Percentiles rank a stretch among this genome's conserved stretches.
Conservation (phyloP, 106 monocot species). For the Dendrobium officinale region DNA sequence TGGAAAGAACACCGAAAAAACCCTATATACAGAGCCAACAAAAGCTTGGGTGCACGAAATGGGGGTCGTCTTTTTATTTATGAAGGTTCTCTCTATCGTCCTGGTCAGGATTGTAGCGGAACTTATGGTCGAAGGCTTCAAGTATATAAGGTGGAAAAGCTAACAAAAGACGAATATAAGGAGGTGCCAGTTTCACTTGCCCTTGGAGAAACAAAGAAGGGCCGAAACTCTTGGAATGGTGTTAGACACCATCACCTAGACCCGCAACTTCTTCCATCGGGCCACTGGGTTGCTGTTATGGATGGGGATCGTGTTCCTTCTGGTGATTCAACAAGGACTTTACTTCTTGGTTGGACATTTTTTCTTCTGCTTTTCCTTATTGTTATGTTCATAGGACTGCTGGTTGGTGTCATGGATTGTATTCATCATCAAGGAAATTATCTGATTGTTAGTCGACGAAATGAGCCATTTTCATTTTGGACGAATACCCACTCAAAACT, state of each 20-base stretch:
- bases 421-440: conserved; percentile 10
- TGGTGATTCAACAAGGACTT: conserved; percentile 32
- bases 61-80: conserved; percentile 45
- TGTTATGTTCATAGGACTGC: conserved; percentile 18
- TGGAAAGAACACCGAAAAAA: conserved; percentile 43
- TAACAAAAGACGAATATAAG: conserved; percentile 30
- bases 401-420: conserved; percentile 28
- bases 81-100: conserved; percentile 34
- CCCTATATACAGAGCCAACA: conserved; percentile 41
- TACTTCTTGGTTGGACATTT: conserved; percentile 29
- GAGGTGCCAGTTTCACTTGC: conserved; percentile 32
- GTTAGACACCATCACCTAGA: conserved; percentile 45
- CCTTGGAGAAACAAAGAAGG: conserved; percentile 32
- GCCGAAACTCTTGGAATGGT: conserved; percentile 53
- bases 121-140: conserved; percentile 42
- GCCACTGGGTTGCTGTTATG: conserved; percentile 53
- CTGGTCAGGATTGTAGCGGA: conserved; percentile 38
- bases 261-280: conserved; percentile 31
- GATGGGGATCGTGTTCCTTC: conserved; percentile 62
- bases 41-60: conserved; percentile 49
- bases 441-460: conserved; percentile 17
- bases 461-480: conserved; percentile 14
- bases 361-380: conserved; percentile 17
- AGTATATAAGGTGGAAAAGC: conserved; percentile 31
- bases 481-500: conserved; percentile 16